Base-by-base conservation (phyloP, 164 flowering plant genomes). In the Nelumbo lutea region DNA sequence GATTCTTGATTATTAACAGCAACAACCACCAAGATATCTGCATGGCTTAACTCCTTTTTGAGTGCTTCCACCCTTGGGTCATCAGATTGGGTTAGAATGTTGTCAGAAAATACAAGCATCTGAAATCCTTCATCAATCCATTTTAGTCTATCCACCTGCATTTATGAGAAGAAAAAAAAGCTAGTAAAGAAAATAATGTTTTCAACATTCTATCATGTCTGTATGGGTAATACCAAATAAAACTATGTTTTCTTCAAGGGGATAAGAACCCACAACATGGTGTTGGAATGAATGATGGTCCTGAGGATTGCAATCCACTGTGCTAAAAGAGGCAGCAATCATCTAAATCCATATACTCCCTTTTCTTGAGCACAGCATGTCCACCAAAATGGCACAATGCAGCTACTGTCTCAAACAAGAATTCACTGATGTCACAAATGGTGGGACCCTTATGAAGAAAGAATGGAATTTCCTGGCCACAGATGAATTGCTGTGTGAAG, bases 71-170 rank as follows among this genome's bases (percentile, higher is more conserved):
- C 55, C 42, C n/a, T 65, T 50, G 72, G 59, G 55, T 73, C 84
- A 60, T 79, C 59, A 10, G 72, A 72, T 43, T 59, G 75, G 27
- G 27, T 27, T 66, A 46, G 68, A 11, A 78, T 2, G 52, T 74
- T 73, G 53, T 91, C 97, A 9, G 72, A 76, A 62, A 83, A 88
- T 47, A 94, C 98, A 47, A 59, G 73, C 96, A 94, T 88, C 59
- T 94, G 89, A 72, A 73, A 88, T 45, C 83, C 87, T 76, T 91
- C 90, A 74, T 94, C 95, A n/a, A 94, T 84, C 96, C 96, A 94
- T 79, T 88, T 87, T 74, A 91, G 72, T 76, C 87, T 84, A 66
- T 76, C 79, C 67, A 91, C 97, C 98, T 94, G 84, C 61, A 61
- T 5, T 64, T 42, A 67, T 5, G 68, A 0, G 66, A 38, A 61